These are phyloP conservation scores for Pueraria montana DNA, from an alignment of 306 rosid genomes.

Conservation along the genomic window DNA sequence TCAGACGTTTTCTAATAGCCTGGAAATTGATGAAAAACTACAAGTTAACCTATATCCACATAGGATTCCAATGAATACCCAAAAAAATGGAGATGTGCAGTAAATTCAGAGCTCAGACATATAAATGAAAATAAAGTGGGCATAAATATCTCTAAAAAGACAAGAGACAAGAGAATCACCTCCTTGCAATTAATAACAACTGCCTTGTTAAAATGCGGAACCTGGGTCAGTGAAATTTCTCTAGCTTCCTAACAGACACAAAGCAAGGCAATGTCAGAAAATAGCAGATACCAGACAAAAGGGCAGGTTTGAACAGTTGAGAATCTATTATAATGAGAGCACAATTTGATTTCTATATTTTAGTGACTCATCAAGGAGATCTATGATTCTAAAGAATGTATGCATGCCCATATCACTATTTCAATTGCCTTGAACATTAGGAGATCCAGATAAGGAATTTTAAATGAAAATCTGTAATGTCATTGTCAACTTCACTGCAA, in stretches of 20 bases:
- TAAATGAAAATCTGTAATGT: not conserved
- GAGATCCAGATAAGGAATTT: not conserved
- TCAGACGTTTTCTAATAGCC: conserved; percentile 85
- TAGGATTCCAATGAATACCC: conserved; percentile 11
- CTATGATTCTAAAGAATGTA: conserved; percentile 1
- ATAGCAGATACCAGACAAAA: conserved; percentile 36
- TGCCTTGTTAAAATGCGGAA: conserved; percentile 63
- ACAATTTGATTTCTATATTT: not conserved
- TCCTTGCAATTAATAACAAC: conserved; percentile 81
- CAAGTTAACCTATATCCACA: conserved; percentile 34
- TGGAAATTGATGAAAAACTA: conserved; percentile 56
- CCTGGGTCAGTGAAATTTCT: conserved; percentile 80
- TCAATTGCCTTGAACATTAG: conserved; percentile 4
- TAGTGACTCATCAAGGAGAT: not conserved
- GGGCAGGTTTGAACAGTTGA: not conserved
- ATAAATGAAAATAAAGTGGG: conserved; percentile 31
- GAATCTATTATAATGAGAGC: not conserved
- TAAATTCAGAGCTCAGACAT: conserved; percentile 25
- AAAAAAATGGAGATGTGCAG: conserved; percentile 22
- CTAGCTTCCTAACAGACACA: conserved; percentile 77
- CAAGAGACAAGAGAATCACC: conserved; percentile 59
- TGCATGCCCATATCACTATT: not conserved
- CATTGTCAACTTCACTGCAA: not conserved
- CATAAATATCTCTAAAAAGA: conserved; percentile 38
- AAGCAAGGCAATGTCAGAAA: conserved; percentile 51